Evolutionary conservation across 257 asterid genomes (phyloP), one percentile per base, ranked within the genome.

Genomic region (Scutellaria baicalensis): DNA sequence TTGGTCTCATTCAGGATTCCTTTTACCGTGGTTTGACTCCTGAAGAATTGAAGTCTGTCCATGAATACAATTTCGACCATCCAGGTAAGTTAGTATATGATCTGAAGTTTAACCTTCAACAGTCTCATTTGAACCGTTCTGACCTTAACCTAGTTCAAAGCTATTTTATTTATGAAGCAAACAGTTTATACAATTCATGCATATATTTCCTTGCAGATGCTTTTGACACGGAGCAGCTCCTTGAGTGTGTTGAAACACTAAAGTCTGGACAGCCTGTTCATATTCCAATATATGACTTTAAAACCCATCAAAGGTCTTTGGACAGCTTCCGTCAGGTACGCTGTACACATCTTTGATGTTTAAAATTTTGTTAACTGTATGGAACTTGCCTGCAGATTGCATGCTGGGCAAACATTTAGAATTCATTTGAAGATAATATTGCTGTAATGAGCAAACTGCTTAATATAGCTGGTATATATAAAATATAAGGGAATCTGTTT

Each of bases 151-250:
- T 71, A 16, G 66, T 56, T 66, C 52, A 9, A 11, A 63, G 51
- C 72, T 59, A 4, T 45, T 31, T 14, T 48, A 35, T 50, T 64
- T 38, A 33, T 36, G 48, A 20, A 21, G 18, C 40, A 50, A 63
- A 0, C 5, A 47, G 50, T 59, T 6, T 16, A 11, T 70, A 64
- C 70, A 64, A 79, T 38, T n/a, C 43, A 42, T 59, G 11, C 8
- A 4, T 40, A 40, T 9, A 49, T 65, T 64, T 77, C 42, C 64
- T 55, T 85, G 77, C 85, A 94, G 98, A 94, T 84, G 98, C 99
- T 70, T 94, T 88, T 82, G 99, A 94, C 84, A 94, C 98, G 3
- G 99, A 94, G 78, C 98, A 94, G 83, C 90, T 94, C 72, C 84
- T 94, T 66, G 99, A 94, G 79, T 94, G 99, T 18, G 79, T 88